Percentiles rank a stretch among this genome's conserved stretches.
Conservation (phyloP, 768 basidiomycete species). For the Phallus indusiatus region DNA sequence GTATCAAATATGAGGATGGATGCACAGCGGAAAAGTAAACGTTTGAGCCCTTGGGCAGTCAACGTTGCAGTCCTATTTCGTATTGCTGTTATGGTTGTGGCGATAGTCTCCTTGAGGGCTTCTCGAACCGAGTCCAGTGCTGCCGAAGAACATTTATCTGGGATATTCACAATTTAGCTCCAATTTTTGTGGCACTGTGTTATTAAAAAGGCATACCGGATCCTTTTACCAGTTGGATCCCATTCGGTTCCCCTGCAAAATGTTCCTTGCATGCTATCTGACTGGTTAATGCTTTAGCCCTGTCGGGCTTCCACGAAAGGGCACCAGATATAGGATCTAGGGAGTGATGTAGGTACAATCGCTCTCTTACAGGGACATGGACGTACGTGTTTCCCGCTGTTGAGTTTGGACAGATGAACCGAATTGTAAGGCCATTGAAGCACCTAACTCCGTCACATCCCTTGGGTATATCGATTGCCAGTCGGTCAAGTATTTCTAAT, state of each 20-base stretch:
- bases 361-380: not conserved
- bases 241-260: conserved; percentile 79
- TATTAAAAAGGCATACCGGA: conserved; percentile 37
- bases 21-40: conserved; percentile 79
- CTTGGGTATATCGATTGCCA: conserved; percentile 60
- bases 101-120: conserved; percentile 59
- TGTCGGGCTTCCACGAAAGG: conserved; percentile 58
- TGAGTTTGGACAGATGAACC: conserved; percentile 72
- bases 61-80: conserved; percentile 61
- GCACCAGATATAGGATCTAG: conserved; percentile 16
- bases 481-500: conserved; percentile 78
- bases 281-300: conserved; percentile 69
- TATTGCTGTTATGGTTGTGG: conserved; percentile 56
- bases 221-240: conserved; percentile 59
- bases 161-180: conserved; percentile 11
- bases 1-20: conserved; percentile 59
- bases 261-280: conserved; percentile 90
- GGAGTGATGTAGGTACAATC: conserved; percentile 34
- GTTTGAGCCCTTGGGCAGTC: conserved; percentile 73
- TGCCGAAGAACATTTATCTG: conserved; percentile 54
- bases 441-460: conserved; percentile 81
- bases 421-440: conserved; percentile 80
- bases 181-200: not conserved
- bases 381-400: conserved; percentile 66
- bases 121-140: conserved; percentile 50